Percentiles rank a stretch among this genome's conserved stretches.
Conservation (phyloP, 495 filamentous ascomycete genomes). For the Talaromyces liani region DNA sequence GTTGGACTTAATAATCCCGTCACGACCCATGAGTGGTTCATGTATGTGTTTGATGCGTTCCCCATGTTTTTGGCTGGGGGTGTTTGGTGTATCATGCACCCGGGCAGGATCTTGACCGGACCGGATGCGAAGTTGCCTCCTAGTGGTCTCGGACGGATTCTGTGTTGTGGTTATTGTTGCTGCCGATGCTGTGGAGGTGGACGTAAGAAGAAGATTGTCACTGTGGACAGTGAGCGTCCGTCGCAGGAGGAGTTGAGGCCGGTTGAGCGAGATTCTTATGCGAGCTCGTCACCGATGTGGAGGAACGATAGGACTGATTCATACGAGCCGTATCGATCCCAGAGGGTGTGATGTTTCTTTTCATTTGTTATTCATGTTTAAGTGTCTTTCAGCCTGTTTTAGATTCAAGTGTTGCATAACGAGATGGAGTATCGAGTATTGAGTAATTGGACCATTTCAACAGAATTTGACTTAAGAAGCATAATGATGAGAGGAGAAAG, state of each 20-base stretch:
- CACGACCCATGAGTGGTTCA: constrained; percentile 41
- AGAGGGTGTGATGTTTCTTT: background rate
- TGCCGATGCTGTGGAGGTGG: background rate
- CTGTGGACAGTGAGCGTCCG: background rate
- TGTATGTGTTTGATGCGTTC: constrained; percentile 45
- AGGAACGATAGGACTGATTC: background rate
- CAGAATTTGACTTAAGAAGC: background rate
- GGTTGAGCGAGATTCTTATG: background rate
- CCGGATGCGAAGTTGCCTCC: constrained; percentile 19
- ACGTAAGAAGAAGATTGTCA: background rate
- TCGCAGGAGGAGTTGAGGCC: constrained; percentile 1
- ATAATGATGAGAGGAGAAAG: background rate
- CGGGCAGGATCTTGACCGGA: constrained; percentile 42
- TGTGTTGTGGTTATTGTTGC: constrained; percentile 3
- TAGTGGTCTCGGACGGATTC: background rate
- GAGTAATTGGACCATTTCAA: background rate
- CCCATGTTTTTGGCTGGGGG: constrained; percentile 46
- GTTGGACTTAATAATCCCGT: constrained; percentile 34
- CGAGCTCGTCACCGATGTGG: background rate
- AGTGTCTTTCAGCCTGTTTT: background rate
- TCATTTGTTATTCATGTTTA: background rate
- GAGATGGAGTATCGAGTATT: background rate
- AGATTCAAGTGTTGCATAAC: background rate
- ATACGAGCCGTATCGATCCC: background rate
- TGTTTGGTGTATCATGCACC: constrained; percentile 41